A percentile compares a stretch with the other conserved stretches of the same genome.
phyloP scores from a whole-genome alignment of 176 grass and related monocot species.

The Panicum miliaceum region DNA sequence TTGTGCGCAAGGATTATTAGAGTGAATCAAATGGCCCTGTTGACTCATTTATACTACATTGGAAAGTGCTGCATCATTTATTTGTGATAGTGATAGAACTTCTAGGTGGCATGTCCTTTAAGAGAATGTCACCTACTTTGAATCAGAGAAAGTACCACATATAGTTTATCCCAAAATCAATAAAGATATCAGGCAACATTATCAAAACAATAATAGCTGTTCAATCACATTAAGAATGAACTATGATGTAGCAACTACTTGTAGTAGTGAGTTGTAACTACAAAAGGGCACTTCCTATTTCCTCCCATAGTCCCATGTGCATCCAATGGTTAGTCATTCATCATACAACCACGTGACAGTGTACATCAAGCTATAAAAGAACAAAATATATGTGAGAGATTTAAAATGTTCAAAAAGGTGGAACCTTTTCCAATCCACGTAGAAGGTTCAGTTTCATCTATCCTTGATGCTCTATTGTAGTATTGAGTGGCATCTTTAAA shows the following conservation, averaged over 20 bases:
- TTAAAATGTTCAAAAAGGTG: constrained; percentile 23
- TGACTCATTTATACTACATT: not conserved
- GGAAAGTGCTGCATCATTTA: not conserved
- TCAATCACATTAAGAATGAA: constrained; percentile 15
- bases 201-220: constrained; percentile 7
- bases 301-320: not conserved
- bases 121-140: not conserved
- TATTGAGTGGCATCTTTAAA: constrained; percentile 86
- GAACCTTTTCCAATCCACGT: constrained; percentile 98
- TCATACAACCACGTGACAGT: constrained; percentile 17
- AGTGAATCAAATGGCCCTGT: not conserved
- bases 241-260: not conserved
- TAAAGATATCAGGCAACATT: not conserved
- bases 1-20: constrained; percentile 4
- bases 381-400: constrained; percentile 18
- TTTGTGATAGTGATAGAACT: not conserved
- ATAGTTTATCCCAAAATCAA: constrained; percentile 27
- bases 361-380: constrained; percentile 30
- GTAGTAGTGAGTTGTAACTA: not conserved
- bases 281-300: not conserved
- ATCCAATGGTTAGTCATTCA: not conserved
- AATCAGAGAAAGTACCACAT: not conserved
- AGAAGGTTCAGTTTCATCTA: constrained; percentile 85
- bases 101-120: not conserved
- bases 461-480: constrained; percentile 95